phyloP scores from a whole-genome alignment of 306 rosid genomes.

The Psophocarpus tetragonolobus region DNA sequence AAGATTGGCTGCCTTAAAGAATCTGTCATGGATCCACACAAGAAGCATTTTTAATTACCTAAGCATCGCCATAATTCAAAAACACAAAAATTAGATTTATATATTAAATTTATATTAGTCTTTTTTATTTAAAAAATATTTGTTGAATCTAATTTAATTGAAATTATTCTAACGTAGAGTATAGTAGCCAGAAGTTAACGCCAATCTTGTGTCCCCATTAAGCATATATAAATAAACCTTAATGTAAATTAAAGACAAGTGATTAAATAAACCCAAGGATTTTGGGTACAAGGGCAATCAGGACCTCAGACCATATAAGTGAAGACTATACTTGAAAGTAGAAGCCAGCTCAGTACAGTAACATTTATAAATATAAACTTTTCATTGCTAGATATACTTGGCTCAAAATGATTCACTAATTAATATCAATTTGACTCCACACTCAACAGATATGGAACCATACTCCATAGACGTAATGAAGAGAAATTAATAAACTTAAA shows the following conservation, averaged over 20 bases:
- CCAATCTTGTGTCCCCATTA: neutral
- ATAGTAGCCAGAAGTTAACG: slow-evolving; percentile 13
- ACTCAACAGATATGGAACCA: neutral
- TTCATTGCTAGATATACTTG: neutral
- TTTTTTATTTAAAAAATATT: too few relatives aligned
- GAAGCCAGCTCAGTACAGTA: slow-evolving; percentile 16
- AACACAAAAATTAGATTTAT: too few relatives aligned
- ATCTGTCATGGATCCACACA: slow-evolving; percentile 19
- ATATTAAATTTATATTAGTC: too few relatives aligned
- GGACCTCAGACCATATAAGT: neutral
- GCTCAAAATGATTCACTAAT: neutral
- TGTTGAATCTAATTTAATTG: too few relatives aligned
- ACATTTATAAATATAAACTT: slow-evolving; percentile 4
- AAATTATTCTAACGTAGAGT: too few relatives aligned
- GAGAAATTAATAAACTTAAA: neutral
- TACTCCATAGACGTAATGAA: neutral
- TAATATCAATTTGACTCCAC: neutral
- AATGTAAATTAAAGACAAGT: slow-evolving; percentile 11
- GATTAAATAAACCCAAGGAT: slow-evolving; percentile 17
- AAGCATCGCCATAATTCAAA: slow-evolving; percentile 21
- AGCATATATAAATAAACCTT: slow-evolving; percentile 11
- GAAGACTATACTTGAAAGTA: neutral
- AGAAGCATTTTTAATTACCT: slow-evolving; percentile 20
- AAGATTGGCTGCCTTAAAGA: neutral
- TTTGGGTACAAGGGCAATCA: neutral